Evolutionary conservation across 2,329 filamentous ascomycete species (phyloP), one percentile per base, ranked within the genome.

Genomic region (Monilinia vaccinii-corymbosi): DNA sequence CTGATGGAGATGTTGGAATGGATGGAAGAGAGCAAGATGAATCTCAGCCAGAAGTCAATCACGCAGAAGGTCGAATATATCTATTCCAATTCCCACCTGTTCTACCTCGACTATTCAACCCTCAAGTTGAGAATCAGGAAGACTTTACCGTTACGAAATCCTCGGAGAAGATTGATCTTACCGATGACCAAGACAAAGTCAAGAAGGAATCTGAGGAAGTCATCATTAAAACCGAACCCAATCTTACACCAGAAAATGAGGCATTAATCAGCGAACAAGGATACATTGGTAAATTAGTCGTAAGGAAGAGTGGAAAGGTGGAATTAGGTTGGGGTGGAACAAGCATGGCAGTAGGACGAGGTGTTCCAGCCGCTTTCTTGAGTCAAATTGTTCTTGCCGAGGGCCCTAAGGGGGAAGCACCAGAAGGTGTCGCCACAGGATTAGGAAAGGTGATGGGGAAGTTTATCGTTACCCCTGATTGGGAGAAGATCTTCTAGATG

Each of bases 81-180:
- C 75, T 87, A 53, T 86, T 86, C 73, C 84, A 86, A 66, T 81
- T 87, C 65, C 84, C 84, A 45, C 82, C 82, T 6, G 73, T 85
- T 4, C 76, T 86, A 13, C 83, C 84, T 9, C 79, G 81, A 0
- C 73, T 86, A 16, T 68, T 67, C 52, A 68, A 72, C 59, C 68
- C 68, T 8, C 28, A 52, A 28, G 65, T 23, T 46, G 53, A 64
- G 16, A 69, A 79, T 60, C 79, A 81, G 68, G 66, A 72, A 3
- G 78, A 79, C 60, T 51, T 65, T 4, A 58, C 61, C 31, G 57
- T 64, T n/a, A 63, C 60, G 2, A 56, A 59, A 18, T 62, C 61
- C 13, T 59, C 51, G 10, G 62, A 62, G 11, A 58, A 65, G 25
- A 57, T 58, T 4, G 63, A 67, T 60, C 60, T 62, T 13, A 61